Base-by-base conservation (phyloP, 768 basidiomycete species). In the Sistotremastrum suecicum region DNA sequence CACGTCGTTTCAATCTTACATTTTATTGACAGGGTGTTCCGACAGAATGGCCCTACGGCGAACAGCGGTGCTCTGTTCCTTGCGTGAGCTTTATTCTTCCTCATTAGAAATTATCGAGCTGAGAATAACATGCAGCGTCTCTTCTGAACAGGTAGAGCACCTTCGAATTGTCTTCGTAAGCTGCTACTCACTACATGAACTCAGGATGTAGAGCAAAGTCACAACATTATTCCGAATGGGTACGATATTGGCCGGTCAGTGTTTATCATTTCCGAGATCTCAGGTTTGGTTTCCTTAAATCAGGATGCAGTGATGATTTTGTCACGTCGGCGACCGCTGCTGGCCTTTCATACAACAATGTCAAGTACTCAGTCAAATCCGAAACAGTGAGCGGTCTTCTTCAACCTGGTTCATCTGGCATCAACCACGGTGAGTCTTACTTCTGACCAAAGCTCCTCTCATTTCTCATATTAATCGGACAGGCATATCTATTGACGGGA, bases 401-500 rank as follows among this genome's bases (percentile, higher is more conserved):
- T 48, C 53, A 70, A 3, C 50, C 72, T 5, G 80, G 80, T 4
- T 59, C 64, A 29, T 41, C 56, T 1, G 75, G 78, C 3, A 51
- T 76, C 12, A 74, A 76, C 47, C 73, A 74, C 34, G 71, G 74
- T 76, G 45, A n/a, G 61, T 43, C 41, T 48, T 34, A 40, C 11
- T 12, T 43, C 20, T 37, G 5, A 37, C 20, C 20, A 20, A 20
- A 20, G 20, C 20, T 20, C 20, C 2, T 20, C 20, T 20, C 20
- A 11, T 39, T 33, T 20, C 12, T 30, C 48, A 20, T 20, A 20
- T 37, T 39, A n/a, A 45, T 28, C 28, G 31, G 8, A 44, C 50
- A 77, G 78, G 64, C 31, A 82, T 80, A 43, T 68, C 78, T 3
- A 68, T 69, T 34, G 78, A 80, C 53, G 78, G 78, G 38, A 63